Evolutionary conservation across 352 stramenopile species (phyloP).

Genomic region (Globisporangium nagaii): DNA sequence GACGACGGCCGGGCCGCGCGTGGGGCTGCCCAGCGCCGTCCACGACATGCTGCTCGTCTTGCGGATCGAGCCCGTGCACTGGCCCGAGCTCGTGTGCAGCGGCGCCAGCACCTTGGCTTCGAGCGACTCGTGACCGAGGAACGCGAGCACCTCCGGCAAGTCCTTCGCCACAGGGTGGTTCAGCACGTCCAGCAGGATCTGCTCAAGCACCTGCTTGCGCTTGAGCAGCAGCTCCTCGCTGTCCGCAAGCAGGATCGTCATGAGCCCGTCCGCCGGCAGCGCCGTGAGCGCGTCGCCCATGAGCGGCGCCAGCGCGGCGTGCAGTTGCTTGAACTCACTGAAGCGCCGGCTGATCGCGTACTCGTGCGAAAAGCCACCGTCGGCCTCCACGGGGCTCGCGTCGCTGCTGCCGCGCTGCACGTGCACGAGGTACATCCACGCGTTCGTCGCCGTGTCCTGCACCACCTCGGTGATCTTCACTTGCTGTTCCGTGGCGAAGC

Average conservation of each 20-base stretch:
- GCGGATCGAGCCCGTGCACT: slow-evolving; percentile 65
- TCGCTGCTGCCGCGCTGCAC: slow-evolving; percentile 41
- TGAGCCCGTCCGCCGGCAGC: slow-evolving; percentile 62
- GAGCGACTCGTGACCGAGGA: slow-evolving; percentile 53
- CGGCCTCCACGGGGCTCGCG: slow-evolving; percentile 20
- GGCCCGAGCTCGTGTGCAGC: slow-evolving; percentile 30
- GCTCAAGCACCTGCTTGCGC: slow-evolving; percentile 56
- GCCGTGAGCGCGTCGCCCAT: slow-evolving; percentile 56
- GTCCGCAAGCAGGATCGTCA: slow-evolving; percentile 70
- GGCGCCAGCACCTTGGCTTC: slow-evolving; percentile 42
- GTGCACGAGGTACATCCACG: slow-evolving; percentile 66
- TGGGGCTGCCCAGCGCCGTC: slow-evolving; percentile 25
- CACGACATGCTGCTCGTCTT: slow-evolving; percentile 68
- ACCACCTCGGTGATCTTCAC: slow-evolving; percentile 67
- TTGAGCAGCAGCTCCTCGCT: slow-evolving; percentile 56
- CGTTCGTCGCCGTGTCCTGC: slow-evolving; percentile 53
- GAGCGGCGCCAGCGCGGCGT: slow-evolving; percentile 41
- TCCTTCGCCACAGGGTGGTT: slow-evolving; percentile 56
- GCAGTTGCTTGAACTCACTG: slow-evolving; percentile 72
- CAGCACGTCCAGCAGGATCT: slow-evolving; percentile 49
- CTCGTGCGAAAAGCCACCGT: slow-evolving; percentile 44
- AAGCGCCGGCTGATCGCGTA: slow-evolving; percentile 68
- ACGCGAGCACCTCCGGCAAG: slow-evolving; percentile 56
- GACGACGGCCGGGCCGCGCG: slow-evolving; percentile 10
- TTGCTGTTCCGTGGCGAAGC: slow-evolving; percentile 60